Conservation (phyloP, 345 rosid genomes). For the Aquilaria malaccensis region DNA sequence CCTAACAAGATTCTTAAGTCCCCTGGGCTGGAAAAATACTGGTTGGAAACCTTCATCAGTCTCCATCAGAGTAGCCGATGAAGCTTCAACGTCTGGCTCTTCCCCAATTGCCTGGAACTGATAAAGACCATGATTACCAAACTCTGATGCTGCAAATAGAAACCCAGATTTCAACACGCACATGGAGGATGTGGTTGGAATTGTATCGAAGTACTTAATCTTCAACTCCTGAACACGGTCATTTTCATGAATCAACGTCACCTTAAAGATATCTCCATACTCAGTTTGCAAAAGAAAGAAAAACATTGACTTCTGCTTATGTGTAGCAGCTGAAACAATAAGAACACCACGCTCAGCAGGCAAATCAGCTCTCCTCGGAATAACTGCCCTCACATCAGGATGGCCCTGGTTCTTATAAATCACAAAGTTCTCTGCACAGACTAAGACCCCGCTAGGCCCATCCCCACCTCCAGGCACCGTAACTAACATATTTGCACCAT, state of each 20-base stretch:
- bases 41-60: constrained; percentile 98
- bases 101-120: constrained; percentile 93
- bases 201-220: constrained; percentile 92
- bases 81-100: constrained; percentile 88
- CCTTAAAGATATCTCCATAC: constrained; percentile 91
- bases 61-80: constrained; percentile 85
- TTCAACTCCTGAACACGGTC: constrained; percentile 75
- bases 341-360: constrained; percentile 91
- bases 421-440: constrained; percentile 96
- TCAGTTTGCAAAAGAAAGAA: constrained; percentile 96
- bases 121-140: constrained; percentile 92
- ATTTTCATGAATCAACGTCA: constrained; percentile 66
- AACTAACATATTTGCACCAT: constrained; percentile 96
- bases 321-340: constrained; percentile 87
- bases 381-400: constrained; percentile 83
- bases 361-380: constrained; percentile 87
- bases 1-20: constrained; percentile 85
- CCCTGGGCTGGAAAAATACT: constrained; percentile 87
- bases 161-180: constrained; percentile 91
- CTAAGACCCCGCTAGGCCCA: constrained; percentile 95
- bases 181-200: constrained; percentile 78
- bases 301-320: constrained; percentile 83
- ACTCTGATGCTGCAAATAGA: constrained; percentile 88
- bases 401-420: constrained; percentile 96
- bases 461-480: constrained; percentile 98